Base-by-base conservation (phyloP, 176 grass and related monocot species). In the Oryza glaberrima region DNA sequence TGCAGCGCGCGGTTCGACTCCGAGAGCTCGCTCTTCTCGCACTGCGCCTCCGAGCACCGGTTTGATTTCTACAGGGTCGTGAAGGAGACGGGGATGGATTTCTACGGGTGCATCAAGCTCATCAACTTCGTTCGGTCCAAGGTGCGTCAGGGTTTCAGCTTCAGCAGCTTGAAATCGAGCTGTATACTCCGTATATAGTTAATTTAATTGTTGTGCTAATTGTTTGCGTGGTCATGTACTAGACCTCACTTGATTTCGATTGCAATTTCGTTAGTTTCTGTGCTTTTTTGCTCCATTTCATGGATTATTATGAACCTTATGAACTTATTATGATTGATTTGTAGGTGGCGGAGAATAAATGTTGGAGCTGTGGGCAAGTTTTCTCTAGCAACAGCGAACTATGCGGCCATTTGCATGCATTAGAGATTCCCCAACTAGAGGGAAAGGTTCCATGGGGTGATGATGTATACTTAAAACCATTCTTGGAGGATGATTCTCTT, bases 31-130 rank as follows among this genome's bases (percentile, higher is more conserved):
- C 71, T 96, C 9, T 99, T 96, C 46, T 44, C 82, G 54, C 96
- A 99, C 78, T 96, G 96, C 85, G 75, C 23, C 44, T 56, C 54
- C 14, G 65, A 90, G 63, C 96, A 99, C 75, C 8, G 69, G 20
- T 96, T 99, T 40, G 86, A 92, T 84, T 99, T 99, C 84, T 30
- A 84, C 45, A 3, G 20, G 17, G 41, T 92, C 64, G 87, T 91
- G 9, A 87, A 71, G 66, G 78, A 91, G 49, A 61, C 87, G 30
- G 67, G 75, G 81, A 89, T 99, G 71, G 91, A 92, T 88, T 99
- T 99, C 72, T 99, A 99, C 82, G 90, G 93, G 0, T 92, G 93
- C 30, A 86, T 99, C 76, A 99, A 88, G 88, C 91, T 96, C 68
- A 81, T 96, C 61, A 99, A 99, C 75, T 99, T 94, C 65, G 70